A percentile compares a stretch with the other conserved stretches of the same genome.
phyloP scores from a whole-genome alignment of 2,329 filamentous ascomycete species.

The Calonectria montana region DNA sequence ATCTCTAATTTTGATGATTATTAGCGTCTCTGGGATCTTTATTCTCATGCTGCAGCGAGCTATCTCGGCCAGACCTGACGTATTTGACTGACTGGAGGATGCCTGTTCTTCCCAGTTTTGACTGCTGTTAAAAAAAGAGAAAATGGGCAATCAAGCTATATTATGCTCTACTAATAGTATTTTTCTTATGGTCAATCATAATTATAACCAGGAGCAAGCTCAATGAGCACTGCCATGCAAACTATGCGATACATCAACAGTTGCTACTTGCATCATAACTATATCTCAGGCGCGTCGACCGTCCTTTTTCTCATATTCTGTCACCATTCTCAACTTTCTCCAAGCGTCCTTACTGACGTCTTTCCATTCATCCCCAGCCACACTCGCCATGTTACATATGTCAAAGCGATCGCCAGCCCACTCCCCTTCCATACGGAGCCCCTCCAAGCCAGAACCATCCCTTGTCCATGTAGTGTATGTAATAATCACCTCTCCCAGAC shows the following conservation, averaged over 20 bases:
- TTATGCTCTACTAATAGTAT: too few species aligned
- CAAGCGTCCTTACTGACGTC: not conserved
- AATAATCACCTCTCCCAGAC: constrained; percentile 10
- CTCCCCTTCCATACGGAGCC: not conserved
- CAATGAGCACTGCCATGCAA: not conserved
- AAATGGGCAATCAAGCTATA: too few species aligned
- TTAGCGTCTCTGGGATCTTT: too few species aligned
- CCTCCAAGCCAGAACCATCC: not conserved
- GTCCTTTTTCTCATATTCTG: not conserved
- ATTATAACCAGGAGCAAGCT: not conserved
- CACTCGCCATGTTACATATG: not conserved
- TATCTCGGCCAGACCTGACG: too few species aligned
- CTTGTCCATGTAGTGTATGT: not conserved
- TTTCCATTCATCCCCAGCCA: not conserved
- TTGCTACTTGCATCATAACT: too few species aligned
- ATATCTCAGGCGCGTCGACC: not conserved
- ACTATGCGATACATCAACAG: too few species aligned
- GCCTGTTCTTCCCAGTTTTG: too few species aligned
- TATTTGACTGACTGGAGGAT: too few species aligned
- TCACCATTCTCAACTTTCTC: not conserved
- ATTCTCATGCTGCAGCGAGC: too few species aligned
- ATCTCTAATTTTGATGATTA: too few species aligned
- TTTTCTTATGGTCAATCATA: too few species aligned
- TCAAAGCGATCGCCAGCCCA: not conserved
- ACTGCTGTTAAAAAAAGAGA: too few species aligned